Evolutionary conservation across 805 yeast genomes (phyloP).

Genomic region (Kuraishia piskuri): DNA sequence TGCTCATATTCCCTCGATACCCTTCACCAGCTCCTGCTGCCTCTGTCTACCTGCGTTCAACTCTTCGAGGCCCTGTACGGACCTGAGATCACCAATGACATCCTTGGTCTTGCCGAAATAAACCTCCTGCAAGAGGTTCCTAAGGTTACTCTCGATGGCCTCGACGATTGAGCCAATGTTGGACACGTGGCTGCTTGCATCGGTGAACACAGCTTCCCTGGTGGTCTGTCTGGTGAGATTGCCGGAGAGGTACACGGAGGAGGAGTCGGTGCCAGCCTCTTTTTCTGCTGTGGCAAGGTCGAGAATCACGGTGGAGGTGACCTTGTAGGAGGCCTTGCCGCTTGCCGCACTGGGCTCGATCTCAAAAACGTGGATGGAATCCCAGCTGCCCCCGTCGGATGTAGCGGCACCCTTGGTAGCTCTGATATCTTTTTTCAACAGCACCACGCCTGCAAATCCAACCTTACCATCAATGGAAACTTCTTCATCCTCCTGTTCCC

Average conservation of each 20-base stretch:
- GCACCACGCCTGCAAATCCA: conserved; percentile 87
- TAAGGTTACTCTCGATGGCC: conserved; percentile 77
- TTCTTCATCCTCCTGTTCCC: conserved; percentile 59
- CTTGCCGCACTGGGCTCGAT: conserved; percentile 30
- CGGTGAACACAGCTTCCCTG: conserved; percentile 35
- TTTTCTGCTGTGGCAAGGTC: conserved; percentile 37
- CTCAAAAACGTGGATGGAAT: conserved; percentile 89
- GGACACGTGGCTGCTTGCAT: conserved; percentile 65
- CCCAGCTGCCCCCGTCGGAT: conserved; percentile 60
- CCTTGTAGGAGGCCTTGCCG: conserved; percentile 44
- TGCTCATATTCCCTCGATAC: conserved; percentile 19
- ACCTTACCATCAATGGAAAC: conserved; percentile 33
- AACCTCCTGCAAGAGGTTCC: conserved; percentile 85
- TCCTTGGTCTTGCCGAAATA: conserved; percentile 93
- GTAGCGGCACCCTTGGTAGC: conserved; percentile 23
- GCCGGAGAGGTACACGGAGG: conserved; percentile 55
- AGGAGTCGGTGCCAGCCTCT: conserved; percentile 18
- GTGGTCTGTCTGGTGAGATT: conserved; percentile 79
- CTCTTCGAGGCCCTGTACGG: conserved; percentile 25
- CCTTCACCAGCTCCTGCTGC: conserved; percentile 33
- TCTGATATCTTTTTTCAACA: conserved; percentile 59
- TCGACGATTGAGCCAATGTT: conserved; percentile 83
- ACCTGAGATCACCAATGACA: conserved; percentile 64
- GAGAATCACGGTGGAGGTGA: conserved; percentile 84
- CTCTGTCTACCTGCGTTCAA: conserved; percentile 27